Conservation (phyloP, 1,139 yeast genomes). For the Candida buenavistaensis region DNA sequence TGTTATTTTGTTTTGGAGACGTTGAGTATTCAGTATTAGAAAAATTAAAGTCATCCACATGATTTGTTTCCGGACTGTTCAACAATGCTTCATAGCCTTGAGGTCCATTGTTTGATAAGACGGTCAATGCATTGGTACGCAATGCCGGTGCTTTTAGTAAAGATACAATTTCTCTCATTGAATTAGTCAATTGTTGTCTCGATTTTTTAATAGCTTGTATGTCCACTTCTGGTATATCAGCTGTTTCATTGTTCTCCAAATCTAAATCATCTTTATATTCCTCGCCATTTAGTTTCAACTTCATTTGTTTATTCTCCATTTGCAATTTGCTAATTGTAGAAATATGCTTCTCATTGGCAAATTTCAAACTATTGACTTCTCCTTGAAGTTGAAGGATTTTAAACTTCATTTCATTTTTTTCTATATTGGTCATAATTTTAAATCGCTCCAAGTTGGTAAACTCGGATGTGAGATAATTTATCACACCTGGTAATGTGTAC, state of each 20-base stretch:
- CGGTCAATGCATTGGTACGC: constrained; percentile 20
- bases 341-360: constrained; percentile 37
- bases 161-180: constrained; percentile 44
- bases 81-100: constrained; percentile 21
- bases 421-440: constrained; percentile 56
- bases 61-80: constrained; percentile 9
- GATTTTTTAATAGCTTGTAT: constrained; percentile 39
- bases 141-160: constrained; percentile 38
- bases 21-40: constrained; percentile 6
- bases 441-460: constrained; percentile 59
- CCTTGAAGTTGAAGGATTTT: constrained; percentile 55
- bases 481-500: constrained; percentile 65
- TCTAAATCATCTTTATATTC: not conserved
- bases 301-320: constrained; percentile 18
- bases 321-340: constrained; percentile 31
- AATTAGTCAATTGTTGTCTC: constrained; percentile 37
- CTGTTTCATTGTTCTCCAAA: constrained; percentile 1
- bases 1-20: constrained; percentile 3
- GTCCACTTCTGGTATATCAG: constrained; percentile 39
- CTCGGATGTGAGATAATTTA: constrained; percentile 60
- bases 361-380: constrained; percentile 48
- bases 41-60: constrained; percentile 9
- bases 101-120: constrained; percentile 20
- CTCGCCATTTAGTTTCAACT: constrained; percentile 9
- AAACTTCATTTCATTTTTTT: constrained; percentile 56